Conservation (phyloP, 768 basidiomycete species). For the Cystofilobasidium capitatum region DNA sequence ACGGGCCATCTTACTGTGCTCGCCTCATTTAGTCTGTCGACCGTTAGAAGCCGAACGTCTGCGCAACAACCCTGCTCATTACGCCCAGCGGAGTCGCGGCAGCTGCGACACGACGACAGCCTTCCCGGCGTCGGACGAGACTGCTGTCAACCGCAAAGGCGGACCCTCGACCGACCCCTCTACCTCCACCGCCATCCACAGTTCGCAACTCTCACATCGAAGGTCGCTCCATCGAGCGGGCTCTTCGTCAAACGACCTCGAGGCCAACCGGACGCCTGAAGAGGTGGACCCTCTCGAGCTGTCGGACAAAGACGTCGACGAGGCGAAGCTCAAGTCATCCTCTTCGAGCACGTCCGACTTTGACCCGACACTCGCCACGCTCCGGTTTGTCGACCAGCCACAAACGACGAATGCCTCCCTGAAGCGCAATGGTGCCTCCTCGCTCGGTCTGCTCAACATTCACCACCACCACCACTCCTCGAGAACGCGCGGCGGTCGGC, state of each 20-base stretch:
- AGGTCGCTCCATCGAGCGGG: too few relatives aligned
- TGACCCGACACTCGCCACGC: not conserved
- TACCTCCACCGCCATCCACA: not conserved
- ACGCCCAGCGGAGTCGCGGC: not conserved
- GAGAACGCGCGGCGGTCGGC: not conserved
- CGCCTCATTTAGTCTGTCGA: not conserved
- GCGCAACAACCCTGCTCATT: not conserved
- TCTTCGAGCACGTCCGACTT: not conserved
- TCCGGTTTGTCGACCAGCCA: not conserved
- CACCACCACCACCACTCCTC: not conserved
- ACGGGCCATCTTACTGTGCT: not conserved
- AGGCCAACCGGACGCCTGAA: too few relatives aligned
- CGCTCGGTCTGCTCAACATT: not conserved
- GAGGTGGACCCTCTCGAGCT: too few relatives aligned
- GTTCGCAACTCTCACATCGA: too few relatives aligned
- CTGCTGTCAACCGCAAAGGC: not conserved
- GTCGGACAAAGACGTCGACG: not conserved
- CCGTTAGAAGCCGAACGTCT: not conserved
- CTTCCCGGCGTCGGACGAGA: not conserved
- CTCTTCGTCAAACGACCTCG: too few relatives aligned
- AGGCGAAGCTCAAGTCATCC: not conserved
- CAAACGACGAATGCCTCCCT: too few relatives aligned
- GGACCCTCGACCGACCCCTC: slow-evolving; percentile 1
- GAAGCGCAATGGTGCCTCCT: not conserved
- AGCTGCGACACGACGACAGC: not conserved